phyloP scores from a whole-genome alignment of 2,329 filamentous ascomycete genomes.

The Aspergillus nomiae region DNA sequence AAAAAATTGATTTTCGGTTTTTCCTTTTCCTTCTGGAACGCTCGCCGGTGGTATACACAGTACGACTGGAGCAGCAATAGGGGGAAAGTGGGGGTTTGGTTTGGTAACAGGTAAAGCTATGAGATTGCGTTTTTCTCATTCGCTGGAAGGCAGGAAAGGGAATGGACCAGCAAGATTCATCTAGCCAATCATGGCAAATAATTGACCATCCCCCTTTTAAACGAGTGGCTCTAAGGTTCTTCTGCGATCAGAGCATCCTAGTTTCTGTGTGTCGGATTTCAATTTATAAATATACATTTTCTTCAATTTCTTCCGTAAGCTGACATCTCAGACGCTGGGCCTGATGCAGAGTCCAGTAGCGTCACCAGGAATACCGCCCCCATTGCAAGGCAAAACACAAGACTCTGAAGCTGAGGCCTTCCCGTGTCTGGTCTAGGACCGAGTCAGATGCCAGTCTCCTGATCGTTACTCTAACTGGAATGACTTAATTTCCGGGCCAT shows the following conservation, averaged over 20 bases:
- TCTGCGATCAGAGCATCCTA: constrained; percentile 9
- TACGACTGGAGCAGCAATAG: constrained; percentile 12
- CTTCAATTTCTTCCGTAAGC: neutral
- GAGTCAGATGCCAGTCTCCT: neutral
- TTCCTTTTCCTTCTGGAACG: constrained; percentile 22
- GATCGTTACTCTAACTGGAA: constrained; percentile 1
- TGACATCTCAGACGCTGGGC: neutral
- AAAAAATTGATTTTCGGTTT: neutral
- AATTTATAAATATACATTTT: neutral
- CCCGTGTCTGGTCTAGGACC: neutral
- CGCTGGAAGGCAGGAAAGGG: constrained; percentile 1
- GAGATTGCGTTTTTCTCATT: constrained; percentile 1
- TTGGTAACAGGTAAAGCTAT: constrained; percentile 10
- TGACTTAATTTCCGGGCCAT: constrained; percentile 14
- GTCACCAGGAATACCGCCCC: too few species aligned
- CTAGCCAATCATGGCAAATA: constrained; percentile 12
- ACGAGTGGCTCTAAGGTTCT: constrained; percentile 6
- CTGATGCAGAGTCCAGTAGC: neutral
- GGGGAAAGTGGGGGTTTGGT: constrained; percentile 14
- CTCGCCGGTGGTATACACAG: neutral
- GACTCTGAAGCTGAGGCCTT: neutral
- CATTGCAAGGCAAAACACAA: neutral
- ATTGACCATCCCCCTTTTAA: constrained; percentile 16
- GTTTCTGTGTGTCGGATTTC: neutral
- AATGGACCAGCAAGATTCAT: neutral